Evolutionary conservation across 257 asterid genomes (phyloP), one percentile per base, ranked within the genome.

Genomic region (Lycium ferocissimum): DNA sequence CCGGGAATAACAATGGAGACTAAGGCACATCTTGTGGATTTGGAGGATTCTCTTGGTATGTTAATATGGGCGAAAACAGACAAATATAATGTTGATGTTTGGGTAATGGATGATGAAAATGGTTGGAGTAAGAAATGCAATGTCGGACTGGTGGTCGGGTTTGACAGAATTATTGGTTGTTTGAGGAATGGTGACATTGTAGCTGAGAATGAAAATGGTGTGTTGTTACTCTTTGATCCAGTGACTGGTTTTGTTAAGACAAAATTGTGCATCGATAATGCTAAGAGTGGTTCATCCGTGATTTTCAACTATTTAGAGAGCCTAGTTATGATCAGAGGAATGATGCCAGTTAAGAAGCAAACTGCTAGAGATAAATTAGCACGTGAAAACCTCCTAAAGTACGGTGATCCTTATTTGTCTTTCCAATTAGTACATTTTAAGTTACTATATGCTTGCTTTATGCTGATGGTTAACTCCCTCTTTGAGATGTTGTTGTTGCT

Each of bases 71-170:
- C 7, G 43, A 75, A 69, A 54, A 47, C 33, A 4, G 57, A 4
- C n/a, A 69, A 69, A 53, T 8, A 14, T 38, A 22, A 35, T 56
- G 22, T 83, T 83, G 56, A 53, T 83, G 69, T 83, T 57, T 83
- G 85, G 85, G 9, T 65, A 51, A 66, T 69, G 85, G 45, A 83
- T 1, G 80, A 83, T 33, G 81, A 83, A 37, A 33, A 67, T 67
- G 66, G 85, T 83, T 83, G 85, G 85, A 67, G 80, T 35, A 83
- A 83, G 80, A 83, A 51, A 67, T 83, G 59, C 38, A 47, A 1
- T 17, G 17, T 69, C 13, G 85, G 45, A 45, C 54, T 61, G 56
- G 8, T 51, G 5, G 11, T 33, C 0, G 62, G 71, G 20, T 58
- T 83, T 6, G 80, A 83, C 33, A 67, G 80, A 67, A 61, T 53